Conservation (phyloP, 495 filamentous ascomycete genomes). For the Penicillium coffeae region DNA sequence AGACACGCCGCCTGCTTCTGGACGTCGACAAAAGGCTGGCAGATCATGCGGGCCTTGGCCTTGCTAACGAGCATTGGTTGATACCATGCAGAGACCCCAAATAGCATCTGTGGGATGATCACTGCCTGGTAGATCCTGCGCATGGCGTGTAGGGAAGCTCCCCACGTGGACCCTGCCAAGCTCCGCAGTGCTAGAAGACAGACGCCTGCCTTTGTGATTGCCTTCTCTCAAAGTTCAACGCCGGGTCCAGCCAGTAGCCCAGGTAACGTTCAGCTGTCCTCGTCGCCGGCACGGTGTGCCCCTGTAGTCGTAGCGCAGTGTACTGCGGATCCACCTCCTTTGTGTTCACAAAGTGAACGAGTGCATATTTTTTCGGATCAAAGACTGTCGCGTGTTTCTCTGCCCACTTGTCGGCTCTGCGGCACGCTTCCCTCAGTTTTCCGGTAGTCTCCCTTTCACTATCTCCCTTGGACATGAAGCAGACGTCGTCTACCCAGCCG, state of each 20-base stretch:
- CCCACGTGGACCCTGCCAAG: slow-evolving; percentile 12
- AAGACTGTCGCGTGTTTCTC: slow-evolving; percentile 14
- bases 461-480: too few relatives aligned
- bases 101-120: slow-evolving; percentile 17
- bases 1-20: slow-evolving; percentile 8
- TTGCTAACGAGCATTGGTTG: too few relatives aligned
- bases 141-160: slow-evolving; percentile 6
- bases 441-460: too few relatives aligned
- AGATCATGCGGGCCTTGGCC: background rate
- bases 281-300: too few relatives aligned
- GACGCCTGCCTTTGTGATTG: slow-evolving; percentile 6
- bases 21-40: slow-evolving; percentile 1
- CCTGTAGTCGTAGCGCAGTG: too few relatives aligned
- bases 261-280: too few relatives aligned
- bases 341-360: slow-evolving; percentile 7
- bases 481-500: slow-evolving; percentile 17
- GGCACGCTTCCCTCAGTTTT: slow-evolving; percentile 1
- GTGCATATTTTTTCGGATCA: slow-evolving; percentile 8
- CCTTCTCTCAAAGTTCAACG: slow-evolving; percentile 12
- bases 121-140: slow-evolving; percentile 17
- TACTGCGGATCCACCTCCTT: too few relatives aligned
- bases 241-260: slow-evolving; percentile 14
- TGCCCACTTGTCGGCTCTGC: slow-evolving; percentile 7
- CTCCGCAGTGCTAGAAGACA: slow-evolving; percentile 10
- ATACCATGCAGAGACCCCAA: slow-evolving; percentile 10